phyloP scores from a whole-genome alignment of 495 filamentous ascomycete species.

The Podospora bellae-mahoneyi region DNA sequence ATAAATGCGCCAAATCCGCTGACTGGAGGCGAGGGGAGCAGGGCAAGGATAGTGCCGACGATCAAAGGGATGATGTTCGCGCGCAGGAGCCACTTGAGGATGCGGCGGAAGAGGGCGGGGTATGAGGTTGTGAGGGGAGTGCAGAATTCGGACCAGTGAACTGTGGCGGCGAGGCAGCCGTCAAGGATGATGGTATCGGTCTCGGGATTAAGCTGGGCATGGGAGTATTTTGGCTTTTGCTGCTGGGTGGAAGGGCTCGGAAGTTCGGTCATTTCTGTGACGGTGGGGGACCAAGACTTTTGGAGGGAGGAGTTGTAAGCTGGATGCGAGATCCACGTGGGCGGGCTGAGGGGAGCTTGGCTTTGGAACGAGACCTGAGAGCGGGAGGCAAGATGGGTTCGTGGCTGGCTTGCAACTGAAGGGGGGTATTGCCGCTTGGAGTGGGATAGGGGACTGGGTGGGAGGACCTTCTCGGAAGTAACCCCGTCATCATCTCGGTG shows the following conservation, averaged over 20 bases:
- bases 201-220: background rate
- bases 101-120: background rate
- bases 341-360: background rate
- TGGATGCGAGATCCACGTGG: background rate
- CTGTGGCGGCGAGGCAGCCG: background rate
- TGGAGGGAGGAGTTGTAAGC: background rate
- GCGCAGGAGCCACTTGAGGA: background rate
- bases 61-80: background rate
- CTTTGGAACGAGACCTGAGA: background rate
- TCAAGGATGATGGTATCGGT: constrained; percentile 7
- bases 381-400: background rate
- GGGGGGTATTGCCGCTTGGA: background rate
- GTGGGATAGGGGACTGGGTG: background rate
- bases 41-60: background rate
- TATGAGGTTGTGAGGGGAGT: background rate
- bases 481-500: background rate
- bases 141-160: constrained; percentile 2
- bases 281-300: background rate
- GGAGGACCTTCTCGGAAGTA: background rate
- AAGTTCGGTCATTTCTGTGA: background rate
- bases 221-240: background rate
- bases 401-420: background rate
- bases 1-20: background rate
- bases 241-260: background rate
- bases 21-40: background rate